Percentiles rank a stretch among this genome's conserved stretches.
These are phyloP conservation scores for Clavariopsis aquatica DNA, from an alignment of 495 filamentous ascomycete genomes.

Conservation along the genomic window DNA sequence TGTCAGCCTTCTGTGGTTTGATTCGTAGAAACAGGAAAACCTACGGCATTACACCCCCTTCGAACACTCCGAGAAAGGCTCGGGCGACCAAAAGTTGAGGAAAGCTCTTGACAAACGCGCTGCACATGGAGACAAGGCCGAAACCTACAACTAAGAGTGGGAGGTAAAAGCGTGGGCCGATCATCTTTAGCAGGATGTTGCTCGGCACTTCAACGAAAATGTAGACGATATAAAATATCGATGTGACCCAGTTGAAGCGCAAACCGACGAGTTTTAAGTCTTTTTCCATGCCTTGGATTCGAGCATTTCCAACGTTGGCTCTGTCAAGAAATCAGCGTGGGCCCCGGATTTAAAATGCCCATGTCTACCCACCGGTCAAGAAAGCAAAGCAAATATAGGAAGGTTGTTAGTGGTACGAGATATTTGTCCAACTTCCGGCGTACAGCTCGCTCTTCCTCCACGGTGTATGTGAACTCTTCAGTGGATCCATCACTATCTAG, in stretches of 20 bases:
- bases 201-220: conserved; percentile 37
- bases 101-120: conserved; percentile 50
- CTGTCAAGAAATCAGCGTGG: conserved; percentile 7
- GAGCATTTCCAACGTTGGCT: conserved; percentile 51
- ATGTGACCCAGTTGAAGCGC: conserved; percentile 60
- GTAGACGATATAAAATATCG: conserved; percentile 39
- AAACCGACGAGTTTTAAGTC: conserved; percentile 55
- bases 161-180: conserved; percentile 32
- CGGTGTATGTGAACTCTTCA: conserved; percentile 33
- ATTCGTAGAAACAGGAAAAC: not conserved
- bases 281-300: conserved; percentile 59
- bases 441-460: conserved; percentile 53
- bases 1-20: not conserved
- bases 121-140: conserved; percentile 50
- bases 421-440: conserved; percentile 56
- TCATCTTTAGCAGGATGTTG: conserved; percentile 35
- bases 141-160: conserved; percentile 54
- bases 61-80: conserved; percentile 45
- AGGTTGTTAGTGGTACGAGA: conserved; percentile 55
- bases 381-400: conserved; percentile 61
- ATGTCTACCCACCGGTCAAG: conserved; percentile 51
- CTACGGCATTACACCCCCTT: conserved; percentile 37
- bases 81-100: conserved; percentile 45
- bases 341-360: not conserved
- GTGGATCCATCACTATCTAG: conserved; percentile 18